Base-by-base conservation (phyloP, 768 basidiomycete species). In the Imleria badia region DNA sequence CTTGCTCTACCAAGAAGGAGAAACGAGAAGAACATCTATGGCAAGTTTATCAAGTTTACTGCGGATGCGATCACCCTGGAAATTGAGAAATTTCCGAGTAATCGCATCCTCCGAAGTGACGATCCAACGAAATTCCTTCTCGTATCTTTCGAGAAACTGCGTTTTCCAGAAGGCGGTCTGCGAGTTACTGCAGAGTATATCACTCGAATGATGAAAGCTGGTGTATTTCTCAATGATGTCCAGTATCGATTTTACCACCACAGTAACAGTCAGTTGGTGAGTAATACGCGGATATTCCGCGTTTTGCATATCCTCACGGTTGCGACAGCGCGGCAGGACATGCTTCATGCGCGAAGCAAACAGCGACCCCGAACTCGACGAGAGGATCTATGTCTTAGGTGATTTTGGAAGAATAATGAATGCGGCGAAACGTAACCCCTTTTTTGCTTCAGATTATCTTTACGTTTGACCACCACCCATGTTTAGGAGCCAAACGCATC, bases 181-280 rank as follows among this genome's bases (percentile, higher is more conserved):
- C 75, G 72, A 30, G 75, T 73, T 23, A 77, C 76, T 6, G 68
- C 75, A 43, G 84, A 86, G 13, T 87, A 87, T 59, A 79, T 86
- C 41, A 60, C 70, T 19, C 75, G 82, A 31, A 63, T 87, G 55
- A 73, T 86, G 67, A 78, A 76, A 54, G 70, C 73, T 0, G 86
- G 86, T 0, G 53, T 88, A 2, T 79, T 78, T 60, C 60, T 86
- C 60, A 86, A 87, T 56, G 76, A 74, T 1, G 66, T 77, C 0
- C 81, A 86, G 58, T 86, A 86, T 64, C 80, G 85, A 3, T 87
- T 87, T 64, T 87, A 85, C 54, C 82, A 83, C 52, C 86, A 88
- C 54, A 86, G 86, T 39, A 86, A 87, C 62, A 87, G 84, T 55
- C 86, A 88, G 58, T 60, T 87, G 64, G 84, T 85, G 56, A 75